Conservation (phyloP, 768 basidiomycete genomes). For the Cyclocybe cylindracea region DNA sequence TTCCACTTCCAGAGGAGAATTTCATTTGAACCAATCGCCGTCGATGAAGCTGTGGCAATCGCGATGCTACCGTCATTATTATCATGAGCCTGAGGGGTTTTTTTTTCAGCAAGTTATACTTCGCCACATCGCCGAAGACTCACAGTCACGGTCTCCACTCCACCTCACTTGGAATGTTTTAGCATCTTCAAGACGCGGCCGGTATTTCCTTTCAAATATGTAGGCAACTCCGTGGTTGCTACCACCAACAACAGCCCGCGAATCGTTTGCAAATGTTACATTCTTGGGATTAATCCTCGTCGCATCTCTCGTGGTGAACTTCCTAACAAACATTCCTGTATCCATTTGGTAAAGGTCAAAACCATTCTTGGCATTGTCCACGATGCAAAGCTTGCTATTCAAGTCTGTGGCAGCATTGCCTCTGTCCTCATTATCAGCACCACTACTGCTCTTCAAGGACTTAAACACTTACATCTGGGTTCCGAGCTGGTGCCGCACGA, state of each 20-base stretch:
- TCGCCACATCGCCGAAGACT: too few relatives aligned
- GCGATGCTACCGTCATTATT: background rate
- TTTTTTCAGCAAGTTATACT: too few relatives aligned
- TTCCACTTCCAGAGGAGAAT: background rate
- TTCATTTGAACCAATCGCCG: background rate
- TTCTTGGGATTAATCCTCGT: slow-evolving; percentile 15
- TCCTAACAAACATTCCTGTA: slow-evolving; percentile 13
- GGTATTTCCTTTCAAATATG: slow-evolving; percentile 18
- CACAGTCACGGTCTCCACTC: background rate
- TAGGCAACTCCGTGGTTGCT: slow-evolving; percentile 22
- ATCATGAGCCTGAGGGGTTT: background rate
- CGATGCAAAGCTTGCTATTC: slow-evolving; percentile 9
- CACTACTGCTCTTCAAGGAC: background rate
- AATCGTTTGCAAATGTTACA: slow-evolving; percentile 14
- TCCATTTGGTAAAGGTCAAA: slow-evolving; percentile 20
- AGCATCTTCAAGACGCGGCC: slow-evolving; percentile 10
- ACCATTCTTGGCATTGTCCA: slow-evolving; percentile 19
- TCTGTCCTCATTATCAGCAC: background rate
- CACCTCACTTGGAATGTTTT: slow-evolving; percentile 11
- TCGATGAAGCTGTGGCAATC: background rate
- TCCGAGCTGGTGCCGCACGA: background rate
- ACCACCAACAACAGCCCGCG: slow-evolving; percentile 13
- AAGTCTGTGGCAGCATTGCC: slow-evolving; percentile 12
- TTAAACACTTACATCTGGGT: slow-evolving; percentile 3
- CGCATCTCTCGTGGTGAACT: slow-evolving; percentile 8